A percentile compares a stretch with the other conserved stretches of the same genome.
These are phyloP conservation scores for Fomitopsis palustris DNA, from an alignment of 1,284 basidiomycete genomes.

Conservation along the genomic window DNA sequence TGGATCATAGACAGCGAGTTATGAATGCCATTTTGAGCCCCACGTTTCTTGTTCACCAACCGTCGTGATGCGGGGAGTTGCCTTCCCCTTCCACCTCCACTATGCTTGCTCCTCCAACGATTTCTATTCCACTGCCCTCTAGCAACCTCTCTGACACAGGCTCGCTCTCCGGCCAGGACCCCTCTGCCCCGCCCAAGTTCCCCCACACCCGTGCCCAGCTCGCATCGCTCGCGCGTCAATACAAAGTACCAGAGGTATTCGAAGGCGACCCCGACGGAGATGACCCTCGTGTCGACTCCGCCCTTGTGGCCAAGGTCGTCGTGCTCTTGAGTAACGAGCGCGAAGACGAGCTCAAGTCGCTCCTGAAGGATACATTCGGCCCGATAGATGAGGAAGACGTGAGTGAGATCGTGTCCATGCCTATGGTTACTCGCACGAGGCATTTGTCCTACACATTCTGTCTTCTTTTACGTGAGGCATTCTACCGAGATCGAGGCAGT, in stretches of 20 bases:
- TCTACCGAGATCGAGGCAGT: not conserved
- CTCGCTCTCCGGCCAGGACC: constrained; percentile 15
- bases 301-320: constrained; percentile 68
- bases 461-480: not conserved
- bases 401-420: constrained; percentile 20
- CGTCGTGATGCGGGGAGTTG: constrained; percentile 9
- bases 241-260: constrained; percentile 51
- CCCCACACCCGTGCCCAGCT: constrained; percentile 80
- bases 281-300: constrained; percentile 50
- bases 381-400: constrained; percentile 75
- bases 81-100: constrained; percentile 7
- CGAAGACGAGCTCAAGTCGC: constrained; percentile 78
- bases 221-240: constrained; percentile 63
- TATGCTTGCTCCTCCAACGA: constrained; percentile 18
- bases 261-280: constrained; percentile 58
- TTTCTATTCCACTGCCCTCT: constrained; percentile 19
- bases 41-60: constrained; percentile 5
- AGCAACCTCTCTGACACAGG: constrained; percentile 18
- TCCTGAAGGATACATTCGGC: constrained; percentile 66
- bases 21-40: not conserved
- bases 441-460: not conserved
- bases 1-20: not conserved
- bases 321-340: constrained; percentile 74
- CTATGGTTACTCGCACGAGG: not conserved
- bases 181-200: constrained; percentile 43